Evolutionary conservation across 208 protist species (phyloP).

Genomic region (Leishmania gerbilli): DNA sequence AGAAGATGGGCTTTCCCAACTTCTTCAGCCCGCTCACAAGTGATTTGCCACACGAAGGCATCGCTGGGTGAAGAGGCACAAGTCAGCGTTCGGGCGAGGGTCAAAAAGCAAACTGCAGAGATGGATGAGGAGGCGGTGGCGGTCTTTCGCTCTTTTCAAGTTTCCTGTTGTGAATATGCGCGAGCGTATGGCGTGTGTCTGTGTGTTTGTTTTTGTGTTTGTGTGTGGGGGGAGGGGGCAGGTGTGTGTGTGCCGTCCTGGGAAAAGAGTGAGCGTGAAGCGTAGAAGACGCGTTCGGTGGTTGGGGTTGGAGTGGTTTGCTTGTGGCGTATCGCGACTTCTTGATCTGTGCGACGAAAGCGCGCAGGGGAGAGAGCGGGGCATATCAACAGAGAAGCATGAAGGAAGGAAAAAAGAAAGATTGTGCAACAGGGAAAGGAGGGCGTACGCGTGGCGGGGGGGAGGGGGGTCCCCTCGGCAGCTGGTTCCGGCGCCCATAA

Average conservation of each 20-base stretch:
- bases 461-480: background rate
- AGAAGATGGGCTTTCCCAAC: constrained; percentile 25
- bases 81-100: background rate
- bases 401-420: constrained; percentile 6
- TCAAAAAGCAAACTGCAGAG: background rate
- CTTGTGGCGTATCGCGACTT: background rate
- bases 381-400: background rate
- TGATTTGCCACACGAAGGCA: constrained; percentile 1
- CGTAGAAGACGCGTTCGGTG: background rate
- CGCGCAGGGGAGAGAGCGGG: background rate
- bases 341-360: background rate
- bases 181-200: background rate
- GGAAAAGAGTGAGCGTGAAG: constrained; percentile 16
- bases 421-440: background rate
- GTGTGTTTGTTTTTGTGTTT: background rate
- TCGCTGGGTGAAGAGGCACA: background rate
- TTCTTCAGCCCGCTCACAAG: constrained; percentile 11
- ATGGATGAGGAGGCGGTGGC: background rate
- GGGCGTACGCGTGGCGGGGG: background rate
- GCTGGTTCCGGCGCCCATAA: background rate
- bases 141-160: background rate
- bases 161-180: background rate
- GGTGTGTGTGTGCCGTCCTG: background rate
- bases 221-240: background rate
- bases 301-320: background rate